phyloP scores from a whole-genome alignment of 2,329 filamentous ascomycete species.

The Colletotrichum sp. region DNA sequence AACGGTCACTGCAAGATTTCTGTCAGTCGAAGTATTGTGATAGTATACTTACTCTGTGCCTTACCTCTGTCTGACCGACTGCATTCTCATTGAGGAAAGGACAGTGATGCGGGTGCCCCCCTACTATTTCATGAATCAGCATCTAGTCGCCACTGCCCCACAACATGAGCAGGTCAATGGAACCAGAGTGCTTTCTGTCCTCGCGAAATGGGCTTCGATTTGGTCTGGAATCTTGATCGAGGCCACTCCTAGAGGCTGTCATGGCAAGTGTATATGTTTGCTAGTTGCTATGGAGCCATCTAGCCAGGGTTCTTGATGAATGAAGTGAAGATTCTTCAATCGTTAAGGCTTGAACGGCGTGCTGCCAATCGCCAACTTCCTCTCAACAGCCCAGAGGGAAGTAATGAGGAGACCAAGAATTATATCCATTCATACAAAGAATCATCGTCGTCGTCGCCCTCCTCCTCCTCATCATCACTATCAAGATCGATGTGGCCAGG shows the following conservation, averaged over 20 bases:
- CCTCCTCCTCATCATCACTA: background rate
- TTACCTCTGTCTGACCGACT: too few relatives aligned
- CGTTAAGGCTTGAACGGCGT: background rate
- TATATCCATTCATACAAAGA: background rate
- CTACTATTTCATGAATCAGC: too few relatives aligned
- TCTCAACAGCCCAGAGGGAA: background rate
- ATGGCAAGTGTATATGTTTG: background rate
- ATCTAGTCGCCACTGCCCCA: too few relatives aligned
- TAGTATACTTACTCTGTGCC: too few relatives aligned
- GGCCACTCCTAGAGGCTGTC: background rate
- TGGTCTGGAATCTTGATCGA: background rate
- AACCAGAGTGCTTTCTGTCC: too few relatives aligned
- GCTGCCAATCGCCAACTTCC: background rate
- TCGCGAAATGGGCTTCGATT: too few relatives aligned
- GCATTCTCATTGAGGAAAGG: too few relatives aligned
- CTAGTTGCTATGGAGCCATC: background rate
- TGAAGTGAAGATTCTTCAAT: background rate
- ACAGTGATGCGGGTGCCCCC: too few relatives aligned
- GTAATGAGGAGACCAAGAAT: background rate
- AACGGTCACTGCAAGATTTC: too few relatives aligned
- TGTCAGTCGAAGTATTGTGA: too few relatives aligned
- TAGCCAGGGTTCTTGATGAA: background rate
- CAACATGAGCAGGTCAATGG: too few relatives aligned
- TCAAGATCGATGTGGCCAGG: background rate
- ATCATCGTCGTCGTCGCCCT: background rate